Evolutionary conservation across 768 basidiomycete species (phyloP), one percentile per base, ranked within the genome.

Genomic region (Phallus indusiatus): DNA sequence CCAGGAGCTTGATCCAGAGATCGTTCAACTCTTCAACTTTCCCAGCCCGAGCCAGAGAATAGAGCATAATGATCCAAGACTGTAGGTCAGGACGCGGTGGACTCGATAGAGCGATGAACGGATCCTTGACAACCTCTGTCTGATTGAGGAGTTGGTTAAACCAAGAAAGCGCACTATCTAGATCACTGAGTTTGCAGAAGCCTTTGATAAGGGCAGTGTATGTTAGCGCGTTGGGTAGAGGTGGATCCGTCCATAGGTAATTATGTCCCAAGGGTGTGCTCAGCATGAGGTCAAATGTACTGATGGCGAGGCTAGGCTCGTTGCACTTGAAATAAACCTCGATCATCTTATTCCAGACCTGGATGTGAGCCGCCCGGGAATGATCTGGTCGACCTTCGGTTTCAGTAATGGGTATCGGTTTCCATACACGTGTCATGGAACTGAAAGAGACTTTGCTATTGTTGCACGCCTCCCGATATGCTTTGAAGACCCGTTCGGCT

Each of bases 301-400:
- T 80, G 10, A 92, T 65, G 9, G 84, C 91, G 49, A 78, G 79
- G 20, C 81, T 81, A 0, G 86, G 77, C 54, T 82, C 71, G 1
- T 83, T 83, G 42, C 74, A 78, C 42, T 74, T 76, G 75, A 94
- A 85, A 69, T 88, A 85, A 0, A 83, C 78, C 52, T 82, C 76
- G 36, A 94, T 82, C 85, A 91, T 90, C 64, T 79, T 74, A 63
- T 89, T 88, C 82, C 82, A 92, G 1, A 85, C 73, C 42, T 74
- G 67, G 49, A 85, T 71, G 54, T 78, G 76, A 20, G 72, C 70
- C 33, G 61, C 24, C 53, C 64, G n/a, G 34, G 63, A 51, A 28
- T 53, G n/a, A 33, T 56, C 54, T 33, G 42, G 34, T 18, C 33
- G 64, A 47, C 52, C 36, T 14, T n/a, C 53, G 11, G 28, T 34